Conservation (phyloP, 2,329 filamentous ascomycete species). For the Rutstroemia sp. region DNA sequence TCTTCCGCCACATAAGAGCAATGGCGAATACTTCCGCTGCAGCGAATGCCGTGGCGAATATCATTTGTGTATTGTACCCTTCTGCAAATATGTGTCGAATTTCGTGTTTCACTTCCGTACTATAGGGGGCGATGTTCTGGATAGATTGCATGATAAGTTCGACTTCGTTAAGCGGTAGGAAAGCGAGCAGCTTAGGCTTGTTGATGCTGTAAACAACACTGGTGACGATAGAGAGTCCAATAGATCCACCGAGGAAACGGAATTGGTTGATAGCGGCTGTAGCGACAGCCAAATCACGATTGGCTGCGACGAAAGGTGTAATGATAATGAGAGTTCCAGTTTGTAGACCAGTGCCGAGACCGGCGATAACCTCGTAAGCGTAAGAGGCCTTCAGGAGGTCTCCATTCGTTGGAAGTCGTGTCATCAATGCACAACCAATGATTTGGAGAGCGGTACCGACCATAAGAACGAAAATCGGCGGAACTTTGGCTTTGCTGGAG, state of each 20-base stretch:
- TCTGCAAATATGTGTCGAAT: not conserved
- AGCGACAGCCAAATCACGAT: not conserved
- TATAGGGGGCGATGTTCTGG: not conserved
- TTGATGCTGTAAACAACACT: not conserved
- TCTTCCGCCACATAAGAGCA: not conserved
- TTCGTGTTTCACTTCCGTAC: not conserved
- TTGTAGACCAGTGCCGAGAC: not conserved
- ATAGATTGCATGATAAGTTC: not conserved
- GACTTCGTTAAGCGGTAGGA: not conserved
- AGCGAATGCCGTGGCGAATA: not conserved
- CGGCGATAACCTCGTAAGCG: not conserved
- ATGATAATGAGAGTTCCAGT: not conserved
- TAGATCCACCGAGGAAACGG: not conserved
- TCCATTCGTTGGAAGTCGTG: not conserved
- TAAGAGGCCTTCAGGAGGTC: not conserved
- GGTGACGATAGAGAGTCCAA: not conserved
- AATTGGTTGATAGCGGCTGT: not conserved
- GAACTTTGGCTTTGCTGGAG: not conserved
- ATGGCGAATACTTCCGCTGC: not conserved
- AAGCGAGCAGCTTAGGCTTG: not conserved
- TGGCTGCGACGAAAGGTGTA: not conserved
- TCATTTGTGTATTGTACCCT: not conserved
- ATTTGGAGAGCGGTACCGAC: not conserved
- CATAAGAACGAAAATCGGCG: not conserved
- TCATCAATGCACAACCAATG: not conserved